phyloP scores from a whole-genome alignment of 371 early-diverging fungal species.

The Syncephalis plumigaleata region DNA sequence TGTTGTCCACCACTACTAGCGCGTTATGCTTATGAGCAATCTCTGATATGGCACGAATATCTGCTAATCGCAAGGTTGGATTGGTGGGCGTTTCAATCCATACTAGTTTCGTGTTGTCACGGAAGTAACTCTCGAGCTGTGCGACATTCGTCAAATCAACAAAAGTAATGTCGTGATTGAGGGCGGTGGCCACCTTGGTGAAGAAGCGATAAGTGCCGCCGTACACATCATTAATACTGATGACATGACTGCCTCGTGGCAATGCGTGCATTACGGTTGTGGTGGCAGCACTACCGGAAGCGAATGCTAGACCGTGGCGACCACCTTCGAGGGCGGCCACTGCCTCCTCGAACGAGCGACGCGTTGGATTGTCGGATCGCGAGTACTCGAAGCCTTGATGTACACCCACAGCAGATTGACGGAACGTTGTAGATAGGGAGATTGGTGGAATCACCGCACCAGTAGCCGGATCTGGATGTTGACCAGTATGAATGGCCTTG shows the following conservation, averaged over 20 bases:
- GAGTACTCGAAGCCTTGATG: conserved; percentile 92
- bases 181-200: conserved; percentile 70
- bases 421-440: conserved; percentile 89
- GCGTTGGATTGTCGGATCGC: conserved; percentile 88
- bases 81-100: conserved; percentile 97
- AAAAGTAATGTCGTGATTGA: conserved; percentile 65
- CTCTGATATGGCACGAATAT: conserved; percentile 72
- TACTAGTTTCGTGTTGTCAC: conserved; percentile 63
- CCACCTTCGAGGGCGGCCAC: conserved; percentile 84
- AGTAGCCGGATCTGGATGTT: conserved; percentile 68
- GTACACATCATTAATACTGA: conserved; percentile 91
- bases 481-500: conserved; percentile 83
- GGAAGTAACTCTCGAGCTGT: conserved; percentile 40
- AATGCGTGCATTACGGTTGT: conserved; percentile 69
- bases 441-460: conserved; percentile 94
- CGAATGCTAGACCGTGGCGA: conserved; percentile 83
- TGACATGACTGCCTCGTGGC: conserved; percentile 60
- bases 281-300: conserved; percentile 87
- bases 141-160: conserved; percentile 69
- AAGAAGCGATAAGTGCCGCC: conserved; percentile 96
- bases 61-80: conserved; percentile 87
- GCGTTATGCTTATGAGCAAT: conserved; percentile 63
- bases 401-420: conserved; percentile 79
- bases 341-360: conserved; percentile 74
- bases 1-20: conserved; percentile 92